A percentile compares a stretch with the other conserved stretches of the same genome.
Conservation (phyloP, 441 rosid genomes). For the Gossypium schwendimanii region DNA sequence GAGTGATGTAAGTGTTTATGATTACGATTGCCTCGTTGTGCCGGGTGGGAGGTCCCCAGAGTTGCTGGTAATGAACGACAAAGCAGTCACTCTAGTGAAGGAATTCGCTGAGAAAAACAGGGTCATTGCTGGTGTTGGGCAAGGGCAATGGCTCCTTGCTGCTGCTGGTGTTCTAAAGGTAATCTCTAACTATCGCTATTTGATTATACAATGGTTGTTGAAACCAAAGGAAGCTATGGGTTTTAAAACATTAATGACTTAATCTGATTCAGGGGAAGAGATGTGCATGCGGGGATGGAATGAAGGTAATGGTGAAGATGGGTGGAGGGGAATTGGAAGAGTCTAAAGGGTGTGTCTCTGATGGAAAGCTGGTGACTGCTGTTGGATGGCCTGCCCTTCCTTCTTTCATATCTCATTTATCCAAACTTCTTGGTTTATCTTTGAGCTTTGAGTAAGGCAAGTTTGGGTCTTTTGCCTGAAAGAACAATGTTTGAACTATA, state of each 20-base stretch:
- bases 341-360: not conserved
- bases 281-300: slow-evolving; percentile 5
- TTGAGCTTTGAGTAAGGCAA: not conserved
- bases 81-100: slow-evolving; percentile 30
- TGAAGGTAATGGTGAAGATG: slow-evolving; percentile 12
- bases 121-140: slow-evolving; percentile 37
- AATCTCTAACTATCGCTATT: not conserved
- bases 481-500: not conserved
- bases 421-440: slow-evolving; percentile 6
- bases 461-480: not conserved
- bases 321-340: slow-evolving; percentile 5
- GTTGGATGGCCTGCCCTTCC: slow-evolving; percentile 11
- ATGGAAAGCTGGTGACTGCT: slow-evolving; percentile 12
- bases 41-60: slow-evolving; percentile 51
- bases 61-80: slow-evolving; percentile 33
- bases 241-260: not conserved
- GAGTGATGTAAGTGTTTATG: slow-evolving; percentile 30
- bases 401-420: slow-evolving; percentile 8
- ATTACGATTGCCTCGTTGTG: slow-evolving; percentile 38
- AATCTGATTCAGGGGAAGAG: slow-evolving; percentile 6
- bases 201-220: not conserved
- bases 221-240: not conserved
- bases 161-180: slow-evolving; percentile 40
- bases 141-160: slow-evolving; percentile 41
- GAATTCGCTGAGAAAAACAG: slow-evolving; percentile 31